These are phyloP conservation scores for Talaromyces amestolkiae DNA, from an alignment of 2,329 filamentous ascomycete species.

Conservation along the genomic window DNA sequence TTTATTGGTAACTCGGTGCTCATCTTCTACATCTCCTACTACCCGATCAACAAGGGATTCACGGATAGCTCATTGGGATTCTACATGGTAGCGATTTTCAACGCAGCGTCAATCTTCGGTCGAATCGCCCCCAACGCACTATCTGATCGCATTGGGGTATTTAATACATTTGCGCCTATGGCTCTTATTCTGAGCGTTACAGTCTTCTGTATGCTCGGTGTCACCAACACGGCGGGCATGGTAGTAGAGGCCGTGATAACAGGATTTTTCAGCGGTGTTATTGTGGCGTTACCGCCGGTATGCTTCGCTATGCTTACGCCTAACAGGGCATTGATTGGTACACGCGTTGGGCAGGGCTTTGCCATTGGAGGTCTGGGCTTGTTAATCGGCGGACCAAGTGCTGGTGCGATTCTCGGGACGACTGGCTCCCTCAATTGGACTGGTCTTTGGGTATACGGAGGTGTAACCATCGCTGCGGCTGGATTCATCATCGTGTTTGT, in stretches of 20 bases:
- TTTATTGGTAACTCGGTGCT: constrained; percentile 57
- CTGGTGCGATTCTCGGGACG: constrained; percentile 45
- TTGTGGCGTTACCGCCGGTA: constrained; percentile 35
- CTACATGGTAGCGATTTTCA: constrained; percentile 67
- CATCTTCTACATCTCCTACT: constrained; percentile 45
- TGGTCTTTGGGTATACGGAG: constrained; percentile 34
- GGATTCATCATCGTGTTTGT: constrained; percentile 15
- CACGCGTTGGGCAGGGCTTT: constrained; percentile 55
- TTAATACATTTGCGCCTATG: constrained; percentile 44
- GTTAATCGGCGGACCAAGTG: constrained; percentile 50
- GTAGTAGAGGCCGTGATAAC: constrained; percentile 34
- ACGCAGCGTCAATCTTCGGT: constrained; percentile 60
- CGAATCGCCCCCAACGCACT: constrained; percentile 55
- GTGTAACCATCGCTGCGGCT: constrained; percentile 22
- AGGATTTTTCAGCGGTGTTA: constrained; percentile 43
- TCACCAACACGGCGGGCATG: constrained; percentile 26
- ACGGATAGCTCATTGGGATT: constrained; percentile 55
- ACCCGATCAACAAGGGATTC: constrained; percentile 43
- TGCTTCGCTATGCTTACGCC: constrained; percentile 29
- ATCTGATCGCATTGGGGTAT: constrained; percentile 50
- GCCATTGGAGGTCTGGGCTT: constrained; percentile 45
- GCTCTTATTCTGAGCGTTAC: constrained; percentile 27
- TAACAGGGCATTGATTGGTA: constrained; percentile 49
- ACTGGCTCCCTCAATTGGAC: constrained; percentile 31
- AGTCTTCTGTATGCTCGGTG: constrained; percentile 24